Conservation (phyloP, 2,329 filamentous ascomycete species). For the Didymella keratinophila region DNA sequence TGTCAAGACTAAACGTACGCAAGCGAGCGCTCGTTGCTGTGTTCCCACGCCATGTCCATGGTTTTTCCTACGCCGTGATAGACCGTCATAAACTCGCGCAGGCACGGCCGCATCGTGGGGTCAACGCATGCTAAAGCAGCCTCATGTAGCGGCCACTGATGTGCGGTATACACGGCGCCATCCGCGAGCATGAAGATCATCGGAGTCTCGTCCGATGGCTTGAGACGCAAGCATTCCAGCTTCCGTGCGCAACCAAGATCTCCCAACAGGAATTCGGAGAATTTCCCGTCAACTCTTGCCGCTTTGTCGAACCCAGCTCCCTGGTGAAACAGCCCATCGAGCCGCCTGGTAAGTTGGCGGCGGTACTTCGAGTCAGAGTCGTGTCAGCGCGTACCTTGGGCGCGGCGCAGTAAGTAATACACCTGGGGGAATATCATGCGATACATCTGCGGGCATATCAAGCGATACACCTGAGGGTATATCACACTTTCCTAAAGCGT, state of each 20-base stretch:
- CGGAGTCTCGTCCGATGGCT: slow-evolving; percentile 9
- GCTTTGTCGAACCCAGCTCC: slow-evolving; percentile 1
- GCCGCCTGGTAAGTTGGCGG: not conserved
- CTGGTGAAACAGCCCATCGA: slow-evolving; percentile 1
- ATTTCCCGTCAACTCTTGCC: not conserved
- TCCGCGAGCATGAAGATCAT: slow-evolving; percentile 11
- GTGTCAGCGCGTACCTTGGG: not conserved
- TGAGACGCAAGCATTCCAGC: not conserved
- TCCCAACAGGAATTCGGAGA: slow-evolving; percentile 2
- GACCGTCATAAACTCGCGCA: not conserved
- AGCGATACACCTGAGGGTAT: not conserved
- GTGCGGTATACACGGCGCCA: slow-evolving; percentile 10
- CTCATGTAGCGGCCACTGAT: slow-evolving; percentile 2
- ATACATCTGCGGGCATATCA: not conserved
- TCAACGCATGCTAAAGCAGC: slow-evolving; percentile 7
- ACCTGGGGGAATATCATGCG: not conserved
- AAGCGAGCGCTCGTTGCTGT: not conserved
- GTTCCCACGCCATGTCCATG: not conserved
- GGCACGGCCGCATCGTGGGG: not conserved
- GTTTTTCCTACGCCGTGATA: not conserved
- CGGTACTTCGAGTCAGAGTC: not conserved
- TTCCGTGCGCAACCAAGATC: not conserved
- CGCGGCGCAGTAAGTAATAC: not conserved
- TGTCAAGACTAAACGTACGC: not conserved
- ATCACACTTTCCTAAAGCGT: slow-evolving; percentile 24